phyloP scores from a whole-genome alignment of 768 basidiomycete genomes.

The Phaeotremella fagi region DNA sequence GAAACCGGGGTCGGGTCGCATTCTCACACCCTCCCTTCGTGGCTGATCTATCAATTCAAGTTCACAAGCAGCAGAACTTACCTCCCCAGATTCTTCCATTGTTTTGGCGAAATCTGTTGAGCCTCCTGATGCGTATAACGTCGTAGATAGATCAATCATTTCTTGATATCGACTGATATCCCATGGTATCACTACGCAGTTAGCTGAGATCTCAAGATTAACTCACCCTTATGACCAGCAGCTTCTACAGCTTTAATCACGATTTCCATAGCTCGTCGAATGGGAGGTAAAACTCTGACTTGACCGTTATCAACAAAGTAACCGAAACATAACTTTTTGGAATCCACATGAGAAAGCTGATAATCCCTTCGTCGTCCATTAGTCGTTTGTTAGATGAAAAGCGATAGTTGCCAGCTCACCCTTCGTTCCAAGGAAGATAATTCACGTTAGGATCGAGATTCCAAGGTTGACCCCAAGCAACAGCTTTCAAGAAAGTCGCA shows the following conservation, averaged over 20 bases:
- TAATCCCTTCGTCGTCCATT: no score
- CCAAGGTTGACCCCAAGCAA: background rate
- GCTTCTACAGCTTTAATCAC: background rate
- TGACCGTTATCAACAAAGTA: slow-evolving; percentile 1
- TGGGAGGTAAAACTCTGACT: background rate
- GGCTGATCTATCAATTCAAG: background rate
- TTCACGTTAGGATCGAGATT: slow-evolving; percentile 1
- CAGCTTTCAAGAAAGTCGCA: background rate
- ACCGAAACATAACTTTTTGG: background rate
- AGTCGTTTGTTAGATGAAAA: no score
- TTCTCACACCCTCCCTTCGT: background rate
- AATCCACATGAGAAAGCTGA: background rate
- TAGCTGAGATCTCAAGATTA: background rate
- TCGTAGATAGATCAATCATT: background rate
- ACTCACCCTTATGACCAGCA: background rate
- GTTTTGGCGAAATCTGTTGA: slow-evolving; percentile 2
- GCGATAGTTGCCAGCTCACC: no score
- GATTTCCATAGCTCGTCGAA: background rate
- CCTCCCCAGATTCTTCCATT: slow-evolving; percentile 2
- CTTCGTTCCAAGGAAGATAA: background rate
- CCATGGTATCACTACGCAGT: slow-evolving; percentile 2
- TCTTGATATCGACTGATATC: background rate
- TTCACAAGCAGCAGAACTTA: background rate
- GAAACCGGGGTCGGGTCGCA: background rate
- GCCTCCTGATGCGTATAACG: background rate